Conservation (phyloP, 176 grass and related monocot species). For the Phoenix dactylifera region DNA sequence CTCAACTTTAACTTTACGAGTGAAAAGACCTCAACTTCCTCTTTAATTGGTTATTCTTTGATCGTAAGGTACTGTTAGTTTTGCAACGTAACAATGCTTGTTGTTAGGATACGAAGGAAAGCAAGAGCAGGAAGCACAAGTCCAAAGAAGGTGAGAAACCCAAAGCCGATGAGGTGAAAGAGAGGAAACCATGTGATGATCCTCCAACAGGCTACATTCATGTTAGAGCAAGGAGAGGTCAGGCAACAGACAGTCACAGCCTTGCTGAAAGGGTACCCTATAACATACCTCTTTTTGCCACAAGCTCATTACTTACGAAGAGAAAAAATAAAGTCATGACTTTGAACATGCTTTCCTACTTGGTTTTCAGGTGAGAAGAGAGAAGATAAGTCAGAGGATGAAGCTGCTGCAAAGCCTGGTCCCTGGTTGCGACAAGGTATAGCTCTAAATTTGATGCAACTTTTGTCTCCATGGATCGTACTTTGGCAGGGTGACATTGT, state of each 20-base stretch:
- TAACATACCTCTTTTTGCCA: constrained; percentile 6
- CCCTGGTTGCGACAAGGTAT: constrained; percentile 88
- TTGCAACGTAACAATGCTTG: too few species aligned
- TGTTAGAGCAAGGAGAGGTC: constrained; percentile 95
- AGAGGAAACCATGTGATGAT: constrained; percentile 7
- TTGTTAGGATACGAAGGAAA: constrained; percentile 41
- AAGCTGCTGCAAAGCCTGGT: constrained; percentile 88
- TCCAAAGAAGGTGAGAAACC: constrained; percentile 14
- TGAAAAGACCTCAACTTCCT: not conserved
- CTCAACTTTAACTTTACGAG: not conserved
- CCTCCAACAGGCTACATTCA: constrained; percentile 78
- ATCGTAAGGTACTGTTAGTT: not conserved
- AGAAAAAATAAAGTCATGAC: not conserved
- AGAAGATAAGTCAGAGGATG: constrained; percentile 95
- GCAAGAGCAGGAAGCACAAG: constrained; percentile 43
- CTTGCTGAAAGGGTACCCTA: constrained; percentile 73
- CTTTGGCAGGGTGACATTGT: not conserved
- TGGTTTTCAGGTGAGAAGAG: constrained; percentile 77
- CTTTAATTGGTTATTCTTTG: constrained; percentile 13
- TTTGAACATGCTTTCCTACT: constrained; percentile 8
- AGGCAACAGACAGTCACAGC: constrained; percentile 94
- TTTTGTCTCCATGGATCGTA: not conserved
- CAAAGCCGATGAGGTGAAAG: not conserved
- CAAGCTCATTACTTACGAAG: constrained; percentile 5
- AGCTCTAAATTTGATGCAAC: not conserved